Evolutionary conservation across 305 asterid genomes (phyloP).

Genomic region (Nicotiana rustica): DNA sequence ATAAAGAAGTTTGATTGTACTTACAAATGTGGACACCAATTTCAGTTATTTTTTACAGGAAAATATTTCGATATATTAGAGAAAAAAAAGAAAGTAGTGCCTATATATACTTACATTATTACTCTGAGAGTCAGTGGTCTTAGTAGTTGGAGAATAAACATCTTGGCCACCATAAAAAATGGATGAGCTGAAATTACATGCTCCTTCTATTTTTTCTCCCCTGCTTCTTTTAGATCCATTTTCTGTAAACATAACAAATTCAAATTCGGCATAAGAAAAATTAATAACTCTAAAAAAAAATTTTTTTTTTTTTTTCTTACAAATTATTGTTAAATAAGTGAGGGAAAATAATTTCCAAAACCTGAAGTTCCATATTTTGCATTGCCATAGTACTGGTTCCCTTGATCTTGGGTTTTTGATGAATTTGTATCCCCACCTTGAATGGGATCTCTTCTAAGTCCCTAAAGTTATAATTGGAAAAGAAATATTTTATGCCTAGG

Average conservation of each 20-base stretch:
- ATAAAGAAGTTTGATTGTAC: too few relatives aligned
- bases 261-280: not conserved
- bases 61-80: too few relatives aligned
- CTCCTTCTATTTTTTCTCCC: slow-evolving; percentile 45
- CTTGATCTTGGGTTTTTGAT: slow-evolving; percentile 40
- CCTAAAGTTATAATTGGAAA: slow-evolving; percentile 42
- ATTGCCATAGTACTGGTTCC: slow-evolving; percentile 38
- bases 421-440: slow-evolving; percentile 13
- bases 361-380: slow-evolving; percentile 29
- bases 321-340: not conserved
- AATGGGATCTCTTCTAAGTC: slow-evolving; percentile 54
- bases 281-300: not conserved
- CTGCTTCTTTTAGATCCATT: slow-evolving; percentile 40
- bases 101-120: slow-evolving; percentile 27
- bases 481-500: too few relatives aligned
- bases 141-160: slow-evolving; percentile 51
- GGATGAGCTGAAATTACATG: slow-evolving; percentile 78
- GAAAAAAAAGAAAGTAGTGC: not conserved
- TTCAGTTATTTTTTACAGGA: too few relatives aligned
- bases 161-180: slow-evolving; percentile 86
- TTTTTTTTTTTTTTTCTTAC: not conserved
- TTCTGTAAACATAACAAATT: slow-evolving; percentile 40
- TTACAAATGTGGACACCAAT: too few relatives aligned
- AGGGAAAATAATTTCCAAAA: not conserved
- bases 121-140: slow-evolving; percentile 35